Evolutionary conservation across 306 rosid species (phyloP), one percentile per base, ranked within the genome.

Genomic region (Prunus mongolica): DNA sequence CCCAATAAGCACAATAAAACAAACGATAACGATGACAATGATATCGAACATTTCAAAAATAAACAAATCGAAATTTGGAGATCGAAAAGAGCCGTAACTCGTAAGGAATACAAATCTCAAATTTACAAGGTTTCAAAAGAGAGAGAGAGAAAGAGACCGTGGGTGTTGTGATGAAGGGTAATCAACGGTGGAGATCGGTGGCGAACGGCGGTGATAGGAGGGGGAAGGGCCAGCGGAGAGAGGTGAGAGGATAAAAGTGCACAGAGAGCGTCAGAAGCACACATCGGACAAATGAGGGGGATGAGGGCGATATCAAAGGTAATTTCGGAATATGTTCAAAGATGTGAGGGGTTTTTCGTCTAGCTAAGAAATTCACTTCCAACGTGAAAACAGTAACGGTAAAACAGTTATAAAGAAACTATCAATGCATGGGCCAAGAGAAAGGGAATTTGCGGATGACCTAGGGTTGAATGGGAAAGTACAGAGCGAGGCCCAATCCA

Each of bases 221-320:
- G 44, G 38, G 8, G 30, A 38, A 74, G 41, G 46, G 57, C 22
- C 12, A 76, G 50, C 80, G 80, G 77, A 67, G 78, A 68, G 41
- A 47, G 60, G 60, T 19, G 32, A 38, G 77, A 76, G 65, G 84
- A 81, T 69, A 69, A 54, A 9, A 25, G 79, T 57, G 67, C 14
- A 20, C 20, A 19, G 60, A 61, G 24, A 22, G 67, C 54, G 71
- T 73, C 74, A 67, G 75, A 79, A 54, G 65, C 67, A 49, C 69
- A 73, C 79, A 74, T 66, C 79, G 71, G 79, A 80, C 80, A 62
- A 75, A 68, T 58, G 69, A 13, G 71, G 24, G 22, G 38, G 72
- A 68, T 25, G 67, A 34, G 12, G 20, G 19, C 19, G 57, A 32
- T 5, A 24, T 44, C 45, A 25, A 61, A 38, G 71, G 80, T 46